Base-by-base conservation (phyloP, 1,139 yeast species). In the Geotrichum phurueaensis region DNA sequence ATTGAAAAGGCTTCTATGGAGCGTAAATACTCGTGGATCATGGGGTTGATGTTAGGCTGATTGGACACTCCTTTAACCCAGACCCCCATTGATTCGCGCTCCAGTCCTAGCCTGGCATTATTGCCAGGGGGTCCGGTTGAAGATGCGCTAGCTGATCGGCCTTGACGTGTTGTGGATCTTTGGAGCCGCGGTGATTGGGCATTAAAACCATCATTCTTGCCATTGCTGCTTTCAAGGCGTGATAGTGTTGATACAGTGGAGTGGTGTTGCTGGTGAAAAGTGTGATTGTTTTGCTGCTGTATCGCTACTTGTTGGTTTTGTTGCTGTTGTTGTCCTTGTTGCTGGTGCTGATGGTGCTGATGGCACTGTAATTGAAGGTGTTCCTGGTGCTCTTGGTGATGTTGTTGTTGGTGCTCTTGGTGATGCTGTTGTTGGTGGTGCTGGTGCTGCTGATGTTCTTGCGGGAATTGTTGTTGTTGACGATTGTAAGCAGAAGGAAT, bases 1-100 rank as follows among this genome's bases (percentile, higher is more conserved):
- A 70, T 75, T 60, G 69, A 74, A 65, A 78, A 78, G 3, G 80
- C 81, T 51, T 74, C 69, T 39, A 78, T 73, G 29, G 75, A 69
- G 22, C 73, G 68, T 52, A 78, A 68, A 58, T 75, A 75, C 15
- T 73, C 68, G 49, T 72, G 70, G 49, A 75, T 63, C 43, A 69
- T 69, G 7, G 73, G 72, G 59, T 72, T 70, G 27, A 73, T 65
- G 18, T 69, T 69, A 45, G 69, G 72, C 39, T 65, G 66, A 12
- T 66, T 62, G 7, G 68, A 62, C 18, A 68, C 70, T 5, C 74
- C 72, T 61, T 71, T 72, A 50, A 73, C 76, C 76, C 76, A 73
- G 47, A 73, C 74, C 2, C 76, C 76, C 55, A 71, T 69, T 33
- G 67, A 64, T 54, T 70, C 73, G 5, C 51, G 57, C 48, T 48